A percentile compares a stretch with the other conserved stretches of the same genome.
Conservation (phyloP, 257 asterid genomes). For the Solanum lignicaule region DNA sequence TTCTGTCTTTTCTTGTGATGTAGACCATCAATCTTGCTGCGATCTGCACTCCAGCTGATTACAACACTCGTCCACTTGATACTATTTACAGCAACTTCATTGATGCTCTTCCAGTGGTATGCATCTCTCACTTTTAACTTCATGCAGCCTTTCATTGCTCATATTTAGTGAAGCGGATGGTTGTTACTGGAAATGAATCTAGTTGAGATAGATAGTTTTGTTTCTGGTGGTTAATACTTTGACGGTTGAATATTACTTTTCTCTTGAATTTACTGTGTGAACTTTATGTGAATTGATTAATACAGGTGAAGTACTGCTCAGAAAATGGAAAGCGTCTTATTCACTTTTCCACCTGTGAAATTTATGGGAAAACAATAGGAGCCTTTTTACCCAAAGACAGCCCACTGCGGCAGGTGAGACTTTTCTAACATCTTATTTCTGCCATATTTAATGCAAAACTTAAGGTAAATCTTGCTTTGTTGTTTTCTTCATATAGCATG, state of each 20-base stretch:
- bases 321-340: conserved; percentile 82
- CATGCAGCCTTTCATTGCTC: background rate
- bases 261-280: background rate
- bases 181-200: background rate
- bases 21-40: conserved; percentile 86
- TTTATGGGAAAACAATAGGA: conserved; percentile 86
- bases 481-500: background rate
- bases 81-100: conserved; percentile 88
- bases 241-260: background rate
- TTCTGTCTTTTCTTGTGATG: background rate
- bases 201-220: background rate
- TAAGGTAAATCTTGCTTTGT: background rate
- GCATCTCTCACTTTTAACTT: conserved; percentile 2
- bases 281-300: conserved; percentile 1
- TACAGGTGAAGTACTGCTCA: conserved; percentile 83
- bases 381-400: conserved; percentile 73
- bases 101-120: conserved; percentile 89
- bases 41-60: conserved; percentile 93
- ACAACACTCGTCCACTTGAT: conserved; percentile 90
- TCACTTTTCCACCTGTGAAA: conserved; percentile 90
- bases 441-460: background rate
- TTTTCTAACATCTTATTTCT: conserved; percentile 7
- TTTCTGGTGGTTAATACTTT: background rate
- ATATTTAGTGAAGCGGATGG: background rate
- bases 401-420: conserved; percentile 64